A percentile compares a stretch with the other conserved stretches of the same genome.
These are phyloP conservation scores for Tardiomyces blankii DNA, from an alignment of 1,139 yeast genomes.

Conservation along the genomic window DNA sequence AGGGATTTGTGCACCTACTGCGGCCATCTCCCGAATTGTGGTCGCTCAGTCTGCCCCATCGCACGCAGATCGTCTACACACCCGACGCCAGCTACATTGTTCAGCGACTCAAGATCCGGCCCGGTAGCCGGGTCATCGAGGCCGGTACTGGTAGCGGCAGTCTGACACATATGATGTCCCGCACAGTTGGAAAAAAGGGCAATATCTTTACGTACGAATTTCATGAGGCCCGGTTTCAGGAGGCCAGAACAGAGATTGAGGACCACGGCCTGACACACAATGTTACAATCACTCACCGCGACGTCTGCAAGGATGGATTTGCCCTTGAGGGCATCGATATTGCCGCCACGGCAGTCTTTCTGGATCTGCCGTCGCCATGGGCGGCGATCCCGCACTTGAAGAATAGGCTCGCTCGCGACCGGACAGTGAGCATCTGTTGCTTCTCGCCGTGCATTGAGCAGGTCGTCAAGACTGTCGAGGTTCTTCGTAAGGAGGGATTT, in stretches of 20 bases:
- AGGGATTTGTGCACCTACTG: slow-evolving; percentile 78
- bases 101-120: slow-evolving; percentile 63
- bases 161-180: slow-evolving; percentile 83
- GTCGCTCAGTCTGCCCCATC: slow-evolving; percentile 89
- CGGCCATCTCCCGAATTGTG: slow-evolving; percentile 94
- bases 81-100: slow-evolving; percentile 89
- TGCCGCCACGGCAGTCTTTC: slow-evolving; percentile 62
- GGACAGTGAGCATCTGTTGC: slow-evolving; percentile 68
- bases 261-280: slow-evolving; percentile 50
- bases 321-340: slow-evolving; percentile 35
- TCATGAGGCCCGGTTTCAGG: slow-evolving; percentile 71
- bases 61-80: slow-evolving; percentile 95
- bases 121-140: slow-evolving; percentile 77
- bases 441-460: slow-evolving; percentile 98
- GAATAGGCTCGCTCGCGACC: slow-evolving; percentile 42
- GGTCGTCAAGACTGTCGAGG: slow-evolving; percentile 74
- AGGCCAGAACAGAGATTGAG: slow-evolving; percentile 67
- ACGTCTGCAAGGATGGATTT: slow-evolving; percentile 86
- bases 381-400: slow-evolving; percentile 71
- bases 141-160: slow-evolving; percentile 99
- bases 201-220: slow-evolving; percentile 78
- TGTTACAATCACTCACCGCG: slow-evolving; percentile 70
- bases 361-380: slow-evolving; percentile 98
- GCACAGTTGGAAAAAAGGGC: slow-evolving; percentile 59
- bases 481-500: slow-evolving; percentile 72